These are phyloP conservation scores for Venturia nashicola DNA, from an alignment of 2,329 filamentous ascomycete species.

Conservation along the genomic window DNA sequence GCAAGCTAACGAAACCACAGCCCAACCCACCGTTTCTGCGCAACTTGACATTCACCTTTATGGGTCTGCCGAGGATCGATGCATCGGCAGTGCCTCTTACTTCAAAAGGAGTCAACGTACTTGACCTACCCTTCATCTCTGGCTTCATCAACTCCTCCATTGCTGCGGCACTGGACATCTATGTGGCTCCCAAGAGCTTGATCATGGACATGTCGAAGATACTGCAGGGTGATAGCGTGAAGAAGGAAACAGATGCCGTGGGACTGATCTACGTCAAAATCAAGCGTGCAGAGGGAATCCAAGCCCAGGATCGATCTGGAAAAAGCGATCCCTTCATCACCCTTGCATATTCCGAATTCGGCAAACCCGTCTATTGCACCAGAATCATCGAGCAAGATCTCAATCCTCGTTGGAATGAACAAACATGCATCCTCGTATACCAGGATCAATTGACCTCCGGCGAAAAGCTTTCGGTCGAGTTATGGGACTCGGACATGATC, in stretches of 20 bases:
- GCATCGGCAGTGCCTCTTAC: conserved; percentile 58
- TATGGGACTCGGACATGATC: conserved; percentile 65
- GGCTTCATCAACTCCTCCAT: conserved; percentile 64
- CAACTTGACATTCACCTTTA: conserved; percentile 61
- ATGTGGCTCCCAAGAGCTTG: conserved; percentile 63
- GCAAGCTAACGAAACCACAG: neutral
- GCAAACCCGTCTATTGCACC: conserved; percentile 54
- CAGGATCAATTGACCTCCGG: conserved; percentile 60
- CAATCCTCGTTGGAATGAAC: conserved; percentile 60
- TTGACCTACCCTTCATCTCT: conserved; percentile 63
- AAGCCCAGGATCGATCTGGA: conserved; percentile 54
- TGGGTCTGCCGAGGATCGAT: conserved; percentile 61
- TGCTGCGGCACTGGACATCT: conserved; percentile 60
- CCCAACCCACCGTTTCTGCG: conserved; percentile 67
- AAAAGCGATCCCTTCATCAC: conserved; percentile 60
- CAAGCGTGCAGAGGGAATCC: conserved; percentile 56
- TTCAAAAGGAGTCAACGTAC: conserved; percentile 57
- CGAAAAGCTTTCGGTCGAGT: conserved; percentile 54
- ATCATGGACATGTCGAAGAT: conserved; percentile 66
- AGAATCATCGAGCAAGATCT: conserved; percentile 53
- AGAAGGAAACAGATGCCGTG: conserved; percentile 55
- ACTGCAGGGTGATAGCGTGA: conserved; percentile 66
- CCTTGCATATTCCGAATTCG: conserved; percentile 67
- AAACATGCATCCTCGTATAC: conserved; percentile 54
- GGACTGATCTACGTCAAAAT: conserved; percentile 58